Evolutionary conservation across 1,139 yeast species (phyloP).

Genomic region (Meyerozyma athensensis): DNA sequence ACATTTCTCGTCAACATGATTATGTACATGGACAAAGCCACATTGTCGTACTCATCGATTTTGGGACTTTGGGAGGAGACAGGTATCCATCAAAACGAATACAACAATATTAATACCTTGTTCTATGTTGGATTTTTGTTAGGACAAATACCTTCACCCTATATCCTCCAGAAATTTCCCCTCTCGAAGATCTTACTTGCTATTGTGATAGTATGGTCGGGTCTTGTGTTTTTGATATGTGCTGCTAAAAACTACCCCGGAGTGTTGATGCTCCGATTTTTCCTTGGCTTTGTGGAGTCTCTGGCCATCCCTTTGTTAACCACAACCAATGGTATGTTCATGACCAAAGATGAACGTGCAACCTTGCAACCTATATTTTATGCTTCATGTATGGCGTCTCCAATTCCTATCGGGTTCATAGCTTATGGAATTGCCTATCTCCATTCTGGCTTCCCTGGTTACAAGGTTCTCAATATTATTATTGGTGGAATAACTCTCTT

Average conservation of each 20-base stretch:
- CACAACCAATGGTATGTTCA: conserved; percentile 40
- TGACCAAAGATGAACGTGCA: conserved; percentile 37
- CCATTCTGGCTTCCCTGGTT: conserved; percentile 22
- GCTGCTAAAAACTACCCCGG: conserved; percentile 37
- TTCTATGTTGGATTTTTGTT: conserved; percentile 35
- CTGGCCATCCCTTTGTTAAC: conserved; percentile 34
- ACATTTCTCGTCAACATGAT: conserved; percentile 31
- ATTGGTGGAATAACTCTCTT: conserved; percentile 40
- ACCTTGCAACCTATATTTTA: conserved; percentile 40
- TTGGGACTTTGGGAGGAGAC: conserved; percentile 39
- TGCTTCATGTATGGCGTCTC: conserved; percentile 39
- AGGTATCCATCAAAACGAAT: conserved; percentile 25
- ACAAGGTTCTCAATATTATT: conserved; percentile 13
- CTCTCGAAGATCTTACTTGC: conserved; percentile 25
- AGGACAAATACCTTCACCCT: conserved; percentile 30
- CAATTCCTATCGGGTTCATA: conserved; percentile 24
- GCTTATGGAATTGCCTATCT: conserved; percentile 3
- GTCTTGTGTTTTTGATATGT: conserved; percentile 35
- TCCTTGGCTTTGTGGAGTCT: conserved; percentile 43
- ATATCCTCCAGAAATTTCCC: conserved; percentile 29
- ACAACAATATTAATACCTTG: conserved; percentile 33
- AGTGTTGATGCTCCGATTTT: conserved; percentile 36
- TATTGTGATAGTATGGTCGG: conserved; percentile 32
- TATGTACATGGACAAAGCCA: conserved; percentile 42
- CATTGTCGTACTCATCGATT: conserved; percentile 38